Evolutionary conservation across 768 basidiomycete species (phyloP).

Genomic region (Russula sp.): DNA sequence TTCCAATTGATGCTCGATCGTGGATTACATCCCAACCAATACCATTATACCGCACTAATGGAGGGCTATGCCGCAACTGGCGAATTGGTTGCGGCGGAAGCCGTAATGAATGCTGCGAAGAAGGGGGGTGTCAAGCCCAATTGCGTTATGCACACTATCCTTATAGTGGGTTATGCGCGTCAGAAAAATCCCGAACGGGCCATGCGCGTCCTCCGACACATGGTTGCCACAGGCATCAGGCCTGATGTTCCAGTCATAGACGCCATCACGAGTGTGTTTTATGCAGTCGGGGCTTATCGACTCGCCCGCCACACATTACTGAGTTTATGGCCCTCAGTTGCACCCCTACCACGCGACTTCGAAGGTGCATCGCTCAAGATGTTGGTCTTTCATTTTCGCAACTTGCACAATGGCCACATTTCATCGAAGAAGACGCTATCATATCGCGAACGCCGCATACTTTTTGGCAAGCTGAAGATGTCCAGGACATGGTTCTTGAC

Average conservation of each 20-base stretch:
- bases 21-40: conserved; percentile 64
- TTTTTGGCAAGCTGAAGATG: conserved; percentile 38
- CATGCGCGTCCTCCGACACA: conserved; percentile 49
- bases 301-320: conserved; percentile 51
- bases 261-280: conserved; percentile 63
- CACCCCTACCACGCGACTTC: conserved; percentile 52
- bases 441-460: conserved; percentile 32
- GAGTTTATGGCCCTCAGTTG: conserved; percentile 55
- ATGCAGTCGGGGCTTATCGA: conserved; percentile 45
- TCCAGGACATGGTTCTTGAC: conserved; percentile 41
- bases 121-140: conserved; percentile 50
- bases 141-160: conserved; percentile 67
- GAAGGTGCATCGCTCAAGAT: conserved; percentile 39
- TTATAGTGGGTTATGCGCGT: conserved; percentile 68
- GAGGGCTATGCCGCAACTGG: conserved; percentile 60
- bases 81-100: conserved; percentile 51
- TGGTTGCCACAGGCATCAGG: conserved; percentile 53
- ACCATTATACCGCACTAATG: conserved; percentile 73
- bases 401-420: conserved; percentile 27
- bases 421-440: conserved; percentile 27
- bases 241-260: conserved; percentile 72
- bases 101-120: conserved; percentile 47
- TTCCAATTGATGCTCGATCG: conserved; percentile 56
- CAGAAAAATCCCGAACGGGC: conserved; percentile 50
- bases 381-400: conserved; percentile 46